A percentile compares a stretch with the other conserved stretches of the same genome.
phyloP scores from a whole-genome alignment of 306 rosid genomes.

The Vicia villosa region DNA sequence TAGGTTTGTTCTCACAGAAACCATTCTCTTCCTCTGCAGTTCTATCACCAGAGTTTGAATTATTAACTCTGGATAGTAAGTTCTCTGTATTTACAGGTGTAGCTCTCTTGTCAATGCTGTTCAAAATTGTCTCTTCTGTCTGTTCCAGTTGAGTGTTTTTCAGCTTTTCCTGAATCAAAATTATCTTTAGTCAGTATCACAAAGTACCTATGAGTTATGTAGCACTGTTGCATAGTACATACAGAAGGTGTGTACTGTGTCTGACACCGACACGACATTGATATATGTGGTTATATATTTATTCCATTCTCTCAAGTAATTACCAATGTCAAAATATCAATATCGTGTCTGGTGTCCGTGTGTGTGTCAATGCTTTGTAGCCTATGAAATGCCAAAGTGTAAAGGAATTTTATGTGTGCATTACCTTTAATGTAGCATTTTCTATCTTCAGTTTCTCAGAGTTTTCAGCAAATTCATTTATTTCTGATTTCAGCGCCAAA shows the following conservation, averaged over 20 bases:
- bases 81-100: conserved; percentile 71
- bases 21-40: conserved; percentile 59
- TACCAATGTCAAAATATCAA: too few species aligned
- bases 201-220: neutral
- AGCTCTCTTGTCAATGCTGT: conserved; percentile 54
- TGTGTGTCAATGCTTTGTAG: neutral
- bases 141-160: conserved; percentile 57
- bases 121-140: conserved; percentile 54
- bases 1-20: conserved; percentile 63
- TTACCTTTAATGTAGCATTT: conserved; percentile 72
- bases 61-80: conserved; percentile 71
- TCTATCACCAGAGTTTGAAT: conserved; percentile 58
- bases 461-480: conserved; percentile 57
- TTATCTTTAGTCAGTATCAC: conserved; percentile 23
- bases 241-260: neutral
- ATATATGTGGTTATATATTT: neutral
- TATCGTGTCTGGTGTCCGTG: neutral
- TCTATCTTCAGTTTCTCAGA: conserved; percentile 76
- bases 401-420: neutral
- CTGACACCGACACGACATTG: neutral
- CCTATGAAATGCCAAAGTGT: neutral
- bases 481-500: conserved; percentile 63
- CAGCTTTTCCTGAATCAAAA: conserved; percentile 69
- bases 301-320: neutral
- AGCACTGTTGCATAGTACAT: neutral